These are phyloP conservation scores for Apodospora peruviana DNA, from an alignment of 495 filamentous ascomycete species.

Conservation along the genomic window DNA sequence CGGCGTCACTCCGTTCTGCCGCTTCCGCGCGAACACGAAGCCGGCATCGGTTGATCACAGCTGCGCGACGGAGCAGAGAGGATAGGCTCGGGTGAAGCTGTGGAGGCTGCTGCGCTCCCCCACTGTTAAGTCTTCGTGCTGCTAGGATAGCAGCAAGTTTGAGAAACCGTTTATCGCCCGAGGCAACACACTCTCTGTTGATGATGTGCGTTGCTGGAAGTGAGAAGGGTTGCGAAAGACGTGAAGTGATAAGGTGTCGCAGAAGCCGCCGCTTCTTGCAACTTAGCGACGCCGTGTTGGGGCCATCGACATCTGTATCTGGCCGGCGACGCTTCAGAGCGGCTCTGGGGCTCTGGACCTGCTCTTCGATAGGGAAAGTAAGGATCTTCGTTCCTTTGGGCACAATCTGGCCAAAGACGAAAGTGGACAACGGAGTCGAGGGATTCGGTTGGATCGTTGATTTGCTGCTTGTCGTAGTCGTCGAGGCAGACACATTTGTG, in stretches of 20 bases:
- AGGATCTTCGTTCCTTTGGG: slow-evolving; percentile 12
- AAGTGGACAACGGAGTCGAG: neutral
- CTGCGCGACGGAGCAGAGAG: slow-evolving; percentile 23
- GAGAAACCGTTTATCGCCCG: slow-evolving; percentile 50
- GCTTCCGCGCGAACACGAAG: slow-evolving; percentile 14
- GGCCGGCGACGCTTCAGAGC: slow-evolving; percentile 52
- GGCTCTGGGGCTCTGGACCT: slow-evolving; percentile 6
- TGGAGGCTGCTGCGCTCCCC: neutral
- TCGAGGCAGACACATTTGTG: neutral
- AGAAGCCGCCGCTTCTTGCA: slow-evolving; percentile 66
- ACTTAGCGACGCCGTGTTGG: slow-evolving; percentile 38
- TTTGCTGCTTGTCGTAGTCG: neutral
- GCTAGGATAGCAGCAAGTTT: slow-evolving; percentile 23
- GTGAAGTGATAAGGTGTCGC: slow-evolving; percentile 58
- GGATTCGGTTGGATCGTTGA: neutral
- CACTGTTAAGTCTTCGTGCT: slow-evolving; percentile 13
- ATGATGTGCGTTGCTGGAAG: slow-evolving; percentile 63
- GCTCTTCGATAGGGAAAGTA: slow-evolving; percentile 12
- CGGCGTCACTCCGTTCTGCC: slow-evolving; percentile 6
- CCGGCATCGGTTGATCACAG: slow-evolving; percentile 27
- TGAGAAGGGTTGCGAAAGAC: slow-evolving; percentile 63
- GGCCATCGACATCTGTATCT: slow-evolving; percentile 58
- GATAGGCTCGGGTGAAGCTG: slow-evolving; percentile 9
- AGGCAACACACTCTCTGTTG: slow-evolving; percentile 39
- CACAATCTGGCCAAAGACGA: slow-evolving; percentile 11